Evolutionary conservation across 2,329 filamentous ascomycete genomes (phyloP).

Genomic region (Stachybotrys chartarum): DNA sequence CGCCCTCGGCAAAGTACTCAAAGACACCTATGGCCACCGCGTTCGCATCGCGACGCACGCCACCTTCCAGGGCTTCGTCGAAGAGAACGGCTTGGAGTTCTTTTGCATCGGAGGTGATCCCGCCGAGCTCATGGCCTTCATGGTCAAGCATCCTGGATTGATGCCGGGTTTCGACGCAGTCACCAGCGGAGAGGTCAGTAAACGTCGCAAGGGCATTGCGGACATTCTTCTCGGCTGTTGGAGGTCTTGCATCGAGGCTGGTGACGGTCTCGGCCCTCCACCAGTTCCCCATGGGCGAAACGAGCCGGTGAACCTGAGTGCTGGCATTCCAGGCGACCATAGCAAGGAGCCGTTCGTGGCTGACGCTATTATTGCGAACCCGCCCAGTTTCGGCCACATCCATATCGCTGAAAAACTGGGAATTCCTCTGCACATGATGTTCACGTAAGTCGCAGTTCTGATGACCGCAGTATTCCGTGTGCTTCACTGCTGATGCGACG

Average conservation of each 20-base stretch:
- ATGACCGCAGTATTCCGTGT: background rate
- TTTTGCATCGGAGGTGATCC: constrained; percentile 73
- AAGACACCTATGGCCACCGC: constrained; percentile 60
- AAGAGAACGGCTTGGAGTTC: constrained; percentile 66
- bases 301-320: constrained; percentile 34
- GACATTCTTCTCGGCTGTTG: constrained; percentile 81
- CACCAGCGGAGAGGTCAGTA: constrained; percentile 68
- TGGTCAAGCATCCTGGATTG: constrained; percentile 82
- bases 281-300: constrained; percentile 38
- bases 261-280: constrained; percentile 53
- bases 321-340: constrained; percentile 31
- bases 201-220: constrained; percentile 66
- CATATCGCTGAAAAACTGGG: constrained; percentile 70
- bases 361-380: constrained; percentile 73
- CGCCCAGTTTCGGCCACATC: constrained; percentile 69
- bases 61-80: constrained; percentile 61
- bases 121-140: constrained; percentile 74
- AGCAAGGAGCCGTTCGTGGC: constrained; percentile 65
- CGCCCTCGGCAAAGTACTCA: constrained; percentile 58
- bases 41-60: constrained; percentile 68
- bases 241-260: constrained; percentile 76
- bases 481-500: constrained; percentile 29
- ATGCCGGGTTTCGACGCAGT: constrained; percentile 77
- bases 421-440: constrained; percentile 78
- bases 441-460: constrained; percentile 54